phyloP scores from a whole-genome alignment of 2,329 filamentous ascomycete species.

The Trichoderma koningiopsis region DNA sequence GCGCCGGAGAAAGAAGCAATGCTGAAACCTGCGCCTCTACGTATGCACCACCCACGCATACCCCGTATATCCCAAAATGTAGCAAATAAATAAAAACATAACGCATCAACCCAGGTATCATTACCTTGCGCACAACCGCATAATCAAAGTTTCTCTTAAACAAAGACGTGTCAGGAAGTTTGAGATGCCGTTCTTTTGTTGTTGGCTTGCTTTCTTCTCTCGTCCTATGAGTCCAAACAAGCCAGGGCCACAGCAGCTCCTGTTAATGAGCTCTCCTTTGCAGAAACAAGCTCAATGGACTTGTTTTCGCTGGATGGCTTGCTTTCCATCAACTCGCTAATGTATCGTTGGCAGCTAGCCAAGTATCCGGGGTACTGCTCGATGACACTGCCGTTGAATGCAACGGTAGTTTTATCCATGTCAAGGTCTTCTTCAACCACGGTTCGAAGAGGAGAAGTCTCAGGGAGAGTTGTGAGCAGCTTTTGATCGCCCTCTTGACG shows the following conservation, averaged over 20 bases:
- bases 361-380: conserved; percentile 75
- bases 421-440: conserved; percentile 56
- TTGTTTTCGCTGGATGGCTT: conserved; percentile 41
- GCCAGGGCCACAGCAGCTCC: conserved; percentile 74
- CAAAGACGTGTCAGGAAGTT: background rate
- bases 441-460: conserved; percentile 40
- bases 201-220: background rate
- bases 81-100: conserved; percentile 14
- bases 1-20: conserved; percentile 23
- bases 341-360: conserved; percentile 60
- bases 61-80: conserved; percentile 21
- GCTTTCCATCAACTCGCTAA: conserved; percentile 59
- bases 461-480: conserved; percentile 36
- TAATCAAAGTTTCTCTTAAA: conserved; percentile 4
- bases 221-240: conserved; percentile 36
- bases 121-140: conserved; percentile 2
- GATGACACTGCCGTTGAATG: conserved; percentile 78
- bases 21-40: conserved; percentile 29
- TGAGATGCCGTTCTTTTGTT: background rate
- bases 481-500: conserved; percentile 51
- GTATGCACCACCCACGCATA: conserved; percentile 27
- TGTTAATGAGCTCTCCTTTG: conserved; percentile 72
- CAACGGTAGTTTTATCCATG: conserved; percentile 59
- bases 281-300: conserved; percentile 64
- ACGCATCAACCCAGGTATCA: conserved; percentile 24